Percentiles rank a stretch among this genome's conserved stretches.
These are phyloP conservation scores for Elsinoe perseae DNA, from an alignment of 2,329 filamentous ascomycete species.

Conservation along the genomic window DNA sequence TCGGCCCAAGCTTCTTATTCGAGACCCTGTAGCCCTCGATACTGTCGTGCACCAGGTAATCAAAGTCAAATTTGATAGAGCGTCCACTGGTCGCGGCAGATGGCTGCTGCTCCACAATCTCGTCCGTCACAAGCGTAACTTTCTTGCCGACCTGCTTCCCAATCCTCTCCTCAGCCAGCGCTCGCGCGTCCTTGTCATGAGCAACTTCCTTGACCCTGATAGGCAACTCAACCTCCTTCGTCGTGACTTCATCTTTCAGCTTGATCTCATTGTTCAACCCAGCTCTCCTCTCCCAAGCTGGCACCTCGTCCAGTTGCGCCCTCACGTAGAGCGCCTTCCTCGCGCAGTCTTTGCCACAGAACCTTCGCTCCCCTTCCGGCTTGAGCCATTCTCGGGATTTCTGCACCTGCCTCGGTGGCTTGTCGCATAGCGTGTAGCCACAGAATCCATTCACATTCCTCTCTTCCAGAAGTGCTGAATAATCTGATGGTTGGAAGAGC, in stretches of 20 bases:
- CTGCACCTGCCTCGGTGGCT: constrained; percentile 46
- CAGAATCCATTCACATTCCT: constrained; percentile 76
- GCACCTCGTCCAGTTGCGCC: constrained; percentile 77
- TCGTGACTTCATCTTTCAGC: neutral
- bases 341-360: constrained; percentile 77
- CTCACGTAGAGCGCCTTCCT: constrained; percentile 75
- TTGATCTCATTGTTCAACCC: constrained; percentile 20
- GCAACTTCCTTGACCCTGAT: constrained; percentile 1
- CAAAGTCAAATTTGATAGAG: neutral
- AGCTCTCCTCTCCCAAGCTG: constrained; percentile 71
- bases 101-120: constrained; percentile 7
- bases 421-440: constrained; percentile 73
- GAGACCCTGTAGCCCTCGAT: constrained; percentile 10
- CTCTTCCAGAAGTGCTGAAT: constrained; percentile 81
- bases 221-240: neutral
- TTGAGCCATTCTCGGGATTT: constrained; percentile 57
- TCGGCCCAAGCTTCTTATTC: constrained; percentile 1
- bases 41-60: constrained; percentile 6
- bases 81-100: neutral
- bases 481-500: constrained; percentile 78
- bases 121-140: constrained; percentile 10
- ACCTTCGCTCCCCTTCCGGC: constrained; percentile 67
- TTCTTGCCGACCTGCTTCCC: constrained; percentile 1
- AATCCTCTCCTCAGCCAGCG: constrained; percentile 1
- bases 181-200: neutral